Evolutionary conservation across 495 filamentous ascomycete species (phyloP), one percentile per base, ranked within the genome.

Genomic region (Parmelia sp.): DNA sequence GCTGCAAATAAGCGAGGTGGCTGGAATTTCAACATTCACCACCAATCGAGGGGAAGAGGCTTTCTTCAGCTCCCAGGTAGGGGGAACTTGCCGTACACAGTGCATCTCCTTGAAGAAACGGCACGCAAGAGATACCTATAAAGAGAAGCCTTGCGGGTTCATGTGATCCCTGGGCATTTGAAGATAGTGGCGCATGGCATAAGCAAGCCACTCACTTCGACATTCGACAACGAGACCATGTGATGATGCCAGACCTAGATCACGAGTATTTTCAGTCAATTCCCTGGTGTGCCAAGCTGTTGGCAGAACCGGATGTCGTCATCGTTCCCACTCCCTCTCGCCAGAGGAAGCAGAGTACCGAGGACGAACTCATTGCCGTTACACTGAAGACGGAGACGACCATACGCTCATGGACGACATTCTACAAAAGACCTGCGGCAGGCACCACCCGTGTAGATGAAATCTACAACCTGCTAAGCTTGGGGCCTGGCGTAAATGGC

Each of bases 401-500:
- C 14, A 79, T 90, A 55, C 51, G 74, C 0, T 72, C 73, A 3
- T 83, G 79, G 68, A 58, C 85, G 47, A 75, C 74, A 49, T 71
- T 84, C 65, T 78, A 82, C 67, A 63, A 68, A 58, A 72, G 66
- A 23, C 75, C 77, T 11, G 7, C 64, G 7, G 65, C 65, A 35
- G 64, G 63, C 14, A 64, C 62, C n/a, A 66, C 68, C 11, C 67
- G 71, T 55, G 72, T 84, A 56, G 65, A 70, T 21, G 77, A 82
- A 61, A 45, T 84, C 55, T 72, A 74, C 33, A 72, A 72, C 12
- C 72, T 86, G 25, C 53, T 86, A 19, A 80, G 78, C 12, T 72
- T 86, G 5, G 83, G 82, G n/a, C 73, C 72, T 14, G 79, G 77
- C 37, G 61, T 90, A 61, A 84, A 86, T 68, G 86, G 86, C 3